Evolutionary conservation across 331 rosid genomes (phyloP), one percentile per base, ranked within the genome.

Genomic region (Quercus tomentella): DNA sequence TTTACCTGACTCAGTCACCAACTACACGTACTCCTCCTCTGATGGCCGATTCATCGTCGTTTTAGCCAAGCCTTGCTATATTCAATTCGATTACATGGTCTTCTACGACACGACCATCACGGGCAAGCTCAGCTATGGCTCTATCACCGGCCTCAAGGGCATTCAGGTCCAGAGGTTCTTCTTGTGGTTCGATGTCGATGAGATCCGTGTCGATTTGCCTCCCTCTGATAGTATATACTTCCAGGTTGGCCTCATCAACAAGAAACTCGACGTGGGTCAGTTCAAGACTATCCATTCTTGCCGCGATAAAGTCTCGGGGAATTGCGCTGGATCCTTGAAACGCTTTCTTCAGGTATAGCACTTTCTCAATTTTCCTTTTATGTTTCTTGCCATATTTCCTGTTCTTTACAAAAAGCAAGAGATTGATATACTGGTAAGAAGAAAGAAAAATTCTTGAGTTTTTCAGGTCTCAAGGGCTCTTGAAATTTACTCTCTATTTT

Each of bases 121-220:
- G 1, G 99, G 99, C 1, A 92, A 87, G 80, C 91, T 96, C 23
- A 73, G 69, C 22, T 89, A 89, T n/a, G 99, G 99, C 1, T 91
- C 98, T 55, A 93, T 96, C 79, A 79, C 94, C 4, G 78, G 82
- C 16, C 86, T 96, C 28, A 74, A 83, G 18, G 99, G 99, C 1
- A 93, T 96, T 57, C 72, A 96, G 89, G 98, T 96, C 18, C 92
- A 87, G 71, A 82, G 89, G 4, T 41, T 96, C 54, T 82, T 96
- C 57, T 37, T 96, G 4, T 96, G 99, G 98, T 81, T 93, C 73
- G 84, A 83, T 63, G 97, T 96, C 0, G 93, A 88, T 22, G 94
- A 96, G 92, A 96, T 96, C 89, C 83, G 87, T 72, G 97, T 96
- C 76, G 99, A 92, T 92, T 92, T 96, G 87, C 98, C 99, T 14